A percentile compares a stretch with the other conserved stretches of the same genome.
Evolutionary conservation across 305 asterid species (phyloP).

Genomic region (Andrographis paniculata): DNA sequence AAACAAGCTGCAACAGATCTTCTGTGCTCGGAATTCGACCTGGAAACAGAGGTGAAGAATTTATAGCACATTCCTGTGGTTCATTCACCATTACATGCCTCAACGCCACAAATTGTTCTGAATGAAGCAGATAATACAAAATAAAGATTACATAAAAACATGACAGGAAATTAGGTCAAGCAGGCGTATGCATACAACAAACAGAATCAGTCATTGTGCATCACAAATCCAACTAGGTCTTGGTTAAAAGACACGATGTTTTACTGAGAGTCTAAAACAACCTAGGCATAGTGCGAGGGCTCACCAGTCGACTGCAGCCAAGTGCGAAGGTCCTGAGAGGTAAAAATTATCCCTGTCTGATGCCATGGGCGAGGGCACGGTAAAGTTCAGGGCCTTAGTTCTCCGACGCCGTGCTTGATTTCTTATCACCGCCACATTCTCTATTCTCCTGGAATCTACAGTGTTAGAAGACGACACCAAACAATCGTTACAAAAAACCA

Average conservation of each 20-base stretch:
- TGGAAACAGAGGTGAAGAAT: slow-evolving; percentile 21
- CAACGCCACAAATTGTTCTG: too few species aligned
- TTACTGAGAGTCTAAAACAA: too few species aligned
- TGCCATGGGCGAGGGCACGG: slow-evolving; percentile 47
- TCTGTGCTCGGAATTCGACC: slow-evolving; percentile 51
- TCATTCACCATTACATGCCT: too few species aligned
- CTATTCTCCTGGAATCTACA: background rate
- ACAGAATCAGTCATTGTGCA: too few species aligned
- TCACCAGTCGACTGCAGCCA: slow-evolving; percentile 70
- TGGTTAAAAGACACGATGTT: too few species aligned
- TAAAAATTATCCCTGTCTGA: slow-evolving; percentile 65
- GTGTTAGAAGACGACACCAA: background rate
- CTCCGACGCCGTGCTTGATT: slow-evolving; percentile 30
- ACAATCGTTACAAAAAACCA: background rate
- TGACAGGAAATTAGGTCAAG: too few species aligned
- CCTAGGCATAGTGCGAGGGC: too few species aligned
- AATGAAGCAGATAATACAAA: too few species aligned
- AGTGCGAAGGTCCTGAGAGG: slow-evolving; percentile 63
- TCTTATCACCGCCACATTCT: background rate
- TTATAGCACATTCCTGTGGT: background rate
- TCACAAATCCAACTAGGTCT: too few species aligned
- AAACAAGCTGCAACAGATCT: slow-evolving; percentile 80
- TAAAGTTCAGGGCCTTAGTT: slow-evolving; percentile 29
- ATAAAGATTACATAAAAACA: too few species aligned
- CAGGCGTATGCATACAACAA: too few species aligned